These are phyloP conservation scores for Hemisphaericaspora xylanilytica DNA, from an alignment of 1,139 yeast genomes.

Conservation along the genomic window DNA sequence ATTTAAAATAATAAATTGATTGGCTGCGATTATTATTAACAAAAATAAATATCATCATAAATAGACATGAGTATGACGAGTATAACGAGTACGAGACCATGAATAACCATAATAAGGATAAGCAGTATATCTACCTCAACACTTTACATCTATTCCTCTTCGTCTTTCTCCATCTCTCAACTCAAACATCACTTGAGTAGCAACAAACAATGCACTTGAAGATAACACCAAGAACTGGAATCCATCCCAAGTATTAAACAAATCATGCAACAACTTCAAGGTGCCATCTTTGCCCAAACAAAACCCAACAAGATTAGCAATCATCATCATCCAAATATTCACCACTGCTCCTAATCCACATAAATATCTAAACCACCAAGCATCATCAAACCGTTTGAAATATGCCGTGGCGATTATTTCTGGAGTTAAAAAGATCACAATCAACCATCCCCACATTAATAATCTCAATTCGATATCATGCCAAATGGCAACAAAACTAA, in stretches of 20 bases:
- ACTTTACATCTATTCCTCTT: slow-evolving; percentile 76
- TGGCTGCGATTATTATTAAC: too few species aligned
- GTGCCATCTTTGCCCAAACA: slow-evolving; percentile 91
- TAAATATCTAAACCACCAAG: slow-evolving; percentile 74
- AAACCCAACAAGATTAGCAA: slow-evolving; percentile 92
- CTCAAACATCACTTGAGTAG: slow-evolving; percentile 93
- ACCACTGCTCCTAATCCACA: slow-evolving; percentile 86
- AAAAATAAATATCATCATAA: too few species aligned
- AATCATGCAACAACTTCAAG: slow-evolving; percentile 56
- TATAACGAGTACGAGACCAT: too few species aligned
- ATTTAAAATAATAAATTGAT: too few species aligned
- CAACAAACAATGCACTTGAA: slow-evolving; percentile 71
- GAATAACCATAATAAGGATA: too few species aligned
- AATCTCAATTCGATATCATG: slow-evolving; percentile 90
- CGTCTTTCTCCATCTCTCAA: slow-evolving; percentile 82
- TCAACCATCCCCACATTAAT: slow-evolving; percentile 93
- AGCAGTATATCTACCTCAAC: too few species aligned
- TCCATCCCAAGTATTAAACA: slow-evolving; percentile 72
- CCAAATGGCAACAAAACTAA: slow-evolving; percentile 97
- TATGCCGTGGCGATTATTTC: slow-evolving; percentile 65
- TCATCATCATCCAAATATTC: slow-evolving; percentile 99
- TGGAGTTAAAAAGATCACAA: slow-evolving; percentile 85
- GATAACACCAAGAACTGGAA: slow-evolving; percentile 62
- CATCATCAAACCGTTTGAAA: slow-evolving; percentile 39
- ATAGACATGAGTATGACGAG: too few species aligned